These are phyloP conservation scores for Colletotrichum magnum DNA, from an alignment of 2,329 filamentous ascomycete species.

Conservation along the genomic window DNA sequence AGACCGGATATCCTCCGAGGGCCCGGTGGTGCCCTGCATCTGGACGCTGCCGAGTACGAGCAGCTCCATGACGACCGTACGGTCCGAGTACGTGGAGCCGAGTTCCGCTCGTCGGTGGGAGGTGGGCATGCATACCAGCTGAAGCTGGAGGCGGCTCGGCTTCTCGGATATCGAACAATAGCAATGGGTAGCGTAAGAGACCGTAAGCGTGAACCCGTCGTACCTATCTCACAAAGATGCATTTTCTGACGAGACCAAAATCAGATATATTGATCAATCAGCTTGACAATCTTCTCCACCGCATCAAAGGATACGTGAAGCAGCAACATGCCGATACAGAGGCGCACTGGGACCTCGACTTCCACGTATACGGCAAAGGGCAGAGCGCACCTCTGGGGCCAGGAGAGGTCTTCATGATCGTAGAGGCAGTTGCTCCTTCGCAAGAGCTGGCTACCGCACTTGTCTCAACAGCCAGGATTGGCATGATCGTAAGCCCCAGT, in stretches of 20 bases:
- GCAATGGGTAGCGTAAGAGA: slow-evolving; percentile 56
- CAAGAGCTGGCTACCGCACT: slow-evolving; percentile 59
- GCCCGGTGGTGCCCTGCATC: slow-evolving; percentile 62
- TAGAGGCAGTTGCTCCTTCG: slow-evolving; percentile 60
- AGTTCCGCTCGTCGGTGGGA: slow-evolving; percentile 48
- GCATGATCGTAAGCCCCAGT: slow-evolving; percentile 43
- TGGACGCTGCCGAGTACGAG: slow-evolving; percentile 58
- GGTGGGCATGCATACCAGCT: slow-evolving; percentile 54
- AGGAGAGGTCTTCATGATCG: slow-evolving; percentile 62
- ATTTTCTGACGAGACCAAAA: neutral
- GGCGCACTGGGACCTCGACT: slow-evolving; percentile 47
- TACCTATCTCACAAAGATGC: neutral
- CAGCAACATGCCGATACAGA: slow-evolving; percentile 42
- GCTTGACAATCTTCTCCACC: slow-evolving; percentile 52
- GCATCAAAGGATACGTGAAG: slow-evolving; percentile 42
- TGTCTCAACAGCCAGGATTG: slow-evolving; percentile 47
- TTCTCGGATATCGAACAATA: slow-evolving; percentile 59
- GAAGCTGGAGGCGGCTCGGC: slow-evolving; percentile 63
- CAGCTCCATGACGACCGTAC: slow-evolving; percentile 55
- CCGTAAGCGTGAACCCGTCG: neutral
- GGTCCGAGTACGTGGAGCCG: slow-evolving; percentile 54
- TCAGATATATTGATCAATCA: slow-evolving; percentile 53
- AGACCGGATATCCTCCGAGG: slow-evolving; percentile 65
- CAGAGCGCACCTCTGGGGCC: slow-evolving; percentile 44
- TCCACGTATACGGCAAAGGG: slow-evolving; percentile 60